These are phyloP conservation scores for Pseudomonodictys pantanalensis DNA, from an alignment of 495 filamentous ascomycete species.

Conservation along the genomic window DNA sequence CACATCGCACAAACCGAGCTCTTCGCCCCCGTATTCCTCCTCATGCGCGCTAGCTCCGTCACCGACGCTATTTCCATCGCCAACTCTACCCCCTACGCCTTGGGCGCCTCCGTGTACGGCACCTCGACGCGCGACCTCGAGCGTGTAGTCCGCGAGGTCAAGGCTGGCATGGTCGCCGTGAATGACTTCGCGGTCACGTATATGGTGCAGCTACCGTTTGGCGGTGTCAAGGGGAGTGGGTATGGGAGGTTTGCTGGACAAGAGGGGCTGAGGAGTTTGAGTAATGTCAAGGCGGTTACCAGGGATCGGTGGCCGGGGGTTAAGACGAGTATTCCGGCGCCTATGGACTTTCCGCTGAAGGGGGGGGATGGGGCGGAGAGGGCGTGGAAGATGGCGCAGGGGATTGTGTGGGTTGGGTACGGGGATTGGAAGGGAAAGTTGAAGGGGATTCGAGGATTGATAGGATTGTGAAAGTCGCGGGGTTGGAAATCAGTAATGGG, in stretches of 20 bases:
- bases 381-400: constrained; percentile 59
- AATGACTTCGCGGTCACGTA: constrained; percentile 95
- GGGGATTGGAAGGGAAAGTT: constrained; percentile 50
- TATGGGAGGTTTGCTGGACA: constrained; percentile 92
- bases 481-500: neutral
- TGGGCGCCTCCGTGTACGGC: constrained; percentile 66
- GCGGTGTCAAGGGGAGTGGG: constrained; percentile 79
- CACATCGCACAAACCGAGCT: constrained; percentile 85
- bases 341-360: constrained; percentile 72
- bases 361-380: constrained; percentile 43
- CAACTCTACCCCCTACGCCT: constrained; percentile 40
- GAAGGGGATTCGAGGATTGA: constrained; percentile 49
- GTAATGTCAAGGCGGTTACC: constrained; percentile 83
- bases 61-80: constrained; percentile 35
- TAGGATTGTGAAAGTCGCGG: constrained; percentile 34
- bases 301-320: constrained; percentile 65
- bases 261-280: constrained; percentile 79
- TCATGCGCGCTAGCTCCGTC: constrained; percentile 70
- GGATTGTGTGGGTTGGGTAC: constrained; percentile 63
- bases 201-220: constrained; percentile 89
- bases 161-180: constrained; percentile 84
- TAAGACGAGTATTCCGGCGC: constrained; percentile 71
- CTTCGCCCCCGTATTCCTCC: constrained; percentile 83
- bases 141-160: constrained; percentile 62
- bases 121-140: constrained; percentile 50